Evolutionary conservation across 345 rosid genomes (phyloP).

Genomic region (Dipteronia sinensis): DNA sequence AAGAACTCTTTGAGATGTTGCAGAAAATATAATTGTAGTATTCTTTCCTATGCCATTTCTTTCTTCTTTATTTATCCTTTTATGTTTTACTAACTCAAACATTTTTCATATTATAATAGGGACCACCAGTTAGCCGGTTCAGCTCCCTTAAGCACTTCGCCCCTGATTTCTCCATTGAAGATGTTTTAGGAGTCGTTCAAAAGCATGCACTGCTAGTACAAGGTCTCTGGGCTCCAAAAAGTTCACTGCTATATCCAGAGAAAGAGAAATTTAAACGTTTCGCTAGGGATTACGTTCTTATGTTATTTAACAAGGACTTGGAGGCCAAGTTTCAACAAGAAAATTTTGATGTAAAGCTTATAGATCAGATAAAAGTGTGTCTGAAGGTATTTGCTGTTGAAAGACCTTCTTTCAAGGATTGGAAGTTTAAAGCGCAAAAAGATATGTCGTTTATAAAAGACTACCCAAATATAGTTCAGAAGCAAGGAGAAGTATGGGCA

Average conservation of each 20-base stretch:
- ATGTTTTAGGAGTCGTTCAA: conserved; percentile 55
- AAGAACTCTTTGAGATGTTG: conserved; percentile 7
- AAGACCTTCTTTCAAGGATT: conserved; percentile 48
- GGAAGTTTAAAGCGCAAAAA: conserved; percentile 54
- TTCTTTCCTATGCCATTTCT: background rate
- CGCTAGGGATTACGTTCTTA: conserved; percentile 59
- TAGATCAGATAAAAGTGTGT: conserved; percentile 34
- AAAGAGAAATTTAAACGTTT: conserved; percentile 27
- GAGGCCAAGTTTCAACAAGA: conserved; percentile 31
- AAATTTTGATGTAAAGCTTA: conserved; percentile 22
- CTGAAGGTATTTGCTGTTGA: conserved; percentile 49
- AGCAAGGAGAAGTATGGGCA: conserved; percentile 42
- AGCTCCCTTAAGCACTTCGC: conserved; percentile 64
- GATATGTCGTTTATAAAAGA: conserved; percentile 49
- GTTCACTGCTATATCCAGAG: conserved; percentile 40
- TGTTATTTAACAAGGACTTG: conserved; percentile 49
- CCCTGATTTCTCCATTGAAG: conserved; percentile 53
- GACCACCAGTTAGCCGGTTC: conserved; percentile 57
- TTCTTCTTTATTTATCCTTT: conserved; percentile 1
- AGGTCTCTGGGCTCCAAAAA: conserved; percentile 84
- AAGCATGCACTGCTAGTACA: conserved; percentile 66
- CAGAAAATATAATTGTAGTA: background rate
- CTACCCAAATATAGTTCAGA: conserved; percentile 45
- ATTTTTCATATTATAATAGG: conserved; percentile 39
- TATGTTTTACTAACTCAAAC: conserved; percentile 15